A percentile compares a stretch with the other conserved stretches of the same genome.
phyloP scores from a whole-genome alignment of 345 rosid species.

The Gossypium raimondii region DNA sequence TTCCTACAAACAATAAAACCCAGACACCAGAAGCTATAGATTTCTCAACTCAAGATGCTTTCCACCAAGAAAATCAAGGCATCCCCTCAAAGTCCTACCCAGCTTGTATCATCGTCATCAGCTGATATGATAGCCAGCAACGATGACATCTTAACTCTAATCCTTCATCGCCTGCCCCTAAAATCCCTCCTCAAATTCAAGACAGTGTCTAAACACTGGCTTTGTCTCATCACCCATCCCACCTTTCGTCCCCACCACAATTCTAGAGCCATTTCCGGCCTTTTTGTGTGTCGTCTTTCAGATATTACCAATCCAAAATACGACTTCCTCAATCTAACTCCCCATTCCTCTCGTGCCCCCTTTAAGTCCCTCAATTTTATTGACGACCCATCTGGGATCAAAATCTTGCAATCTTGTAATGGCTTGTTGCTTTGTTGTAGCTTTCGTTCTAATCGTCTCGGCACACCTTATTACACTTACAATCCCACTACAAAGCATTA shows the following conservation, averaged over 20 bases:
- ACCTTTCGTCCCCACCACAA: slow-evolving; percentile 4
- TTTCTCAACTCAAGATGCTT: slow-evolving; percentile 5
- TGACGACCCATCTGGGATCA: slow-evolving; percentile 20
- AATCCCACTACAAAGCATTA: slow-evolving; percentile 37
- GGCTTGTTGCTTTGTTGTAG: slow-evolving; percentile 41
- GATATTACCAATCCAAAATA: neutral
- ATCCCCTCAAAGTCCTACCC: neutral
- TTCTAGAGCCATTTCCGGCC: slow-evolving; percentile 7
- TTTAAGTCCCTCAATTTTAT: slow-evolving; percentile 21
- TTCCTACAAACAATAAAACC: neutral
- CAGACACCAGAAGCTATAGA: neutral
- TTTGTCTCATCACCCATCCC: slow-evolving; percentile 28
- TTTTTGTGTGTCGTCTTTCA: slow-evolving; percentile 6
- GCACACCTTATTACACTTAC: slow-evolving; percentile 25
- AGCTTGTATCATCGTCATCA: neutral
- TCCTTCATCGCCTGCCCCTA: slow-evolving; percentile 26
- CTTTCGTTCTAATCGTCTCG: neutral
- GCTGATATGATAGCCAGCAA: slow-evolving; percentile 22
- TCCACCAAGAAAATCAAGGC: neutral
- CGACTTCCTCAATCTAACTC: slow-evolving; percentile 20
- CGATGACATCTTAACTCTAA: slow-evolving; percentile 26
- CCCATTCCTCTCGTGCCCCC: slow-evolving; percentile 15
- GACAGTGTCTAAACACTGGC: slow-evolving; percentile 30
- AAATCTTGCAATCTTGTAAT: slow-evolving; percentile 40
- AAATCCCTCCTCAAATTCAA: slow-evolving; percentile 36